Evolutionary conservation across 116 monocot species (phyloP).

Genomic region (Iris pallida): DNA sequence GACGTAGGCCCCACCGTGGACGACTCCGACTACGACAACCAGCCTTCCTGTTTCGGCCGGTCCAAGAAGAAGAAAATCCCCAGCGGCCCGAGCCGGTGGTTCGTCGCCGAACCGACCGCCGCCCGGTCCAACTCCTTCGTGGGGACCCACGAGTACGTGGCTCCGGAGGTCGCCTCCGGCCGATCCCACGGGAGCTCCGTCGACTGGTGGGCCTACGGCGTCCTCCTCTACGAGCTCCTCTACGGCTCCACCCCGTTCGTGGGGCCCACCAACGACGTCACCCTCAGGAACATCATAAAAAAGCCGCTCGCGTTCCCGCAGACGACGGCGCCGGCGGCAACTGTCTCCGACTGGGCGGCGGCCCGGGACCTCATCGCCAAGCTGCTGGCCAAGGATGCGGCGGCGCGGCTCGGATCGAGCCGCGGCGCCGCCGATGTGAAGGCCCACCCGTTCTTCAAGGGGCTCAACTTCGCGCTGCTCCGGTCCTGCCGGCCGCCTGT

Average conservation of each 20-base stretch:
- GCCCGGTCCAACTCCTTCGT: slow-evolving; percentile 76
- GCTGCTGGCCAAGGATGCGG: slow-evolving; percentile 59
- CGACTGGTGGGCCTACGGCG: slow-evolving; percentile 92
- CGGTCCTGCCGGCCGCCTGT: slow-evolving; percentile 60
- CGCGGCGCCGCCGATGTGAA: slow-evolving; percentile 74
- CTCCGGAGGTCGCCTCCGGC: slow-evolving; percentile 78
- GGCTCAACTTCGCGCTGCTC: slow-evolving; percentile 71
- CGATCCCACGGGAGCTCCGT: slow-evolving; percentile 59
- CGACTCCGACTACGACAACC: background rate
- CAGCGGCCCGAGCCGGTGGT: slow-evolving; percentile 12
- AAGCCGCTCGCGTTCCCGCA: slow-evolving; percentile 45
- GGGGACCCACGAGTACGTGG: slow-evolving; percentile 89
- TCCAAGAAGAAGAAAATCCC: background rate
- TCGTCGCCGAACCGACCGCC: slow-evolving; percentile 66
- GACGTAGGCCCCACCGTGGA: background rate
- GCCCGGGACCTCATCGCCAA: slow-evolving; percentile 45
- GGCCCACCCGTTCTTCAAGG: slow-evolving; percentile 63
- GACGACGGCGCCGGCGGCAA: slow-evolving; percentile 33
- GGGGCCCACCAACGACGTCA: slow-evolving; percentile 51
- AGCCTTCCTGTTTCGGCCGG: slow-evolving; percentile 22
- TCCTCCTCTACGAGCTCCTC: slow-evolving; percentile 77
- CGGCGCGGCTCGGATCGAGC: slow-evolving; percentile 41
- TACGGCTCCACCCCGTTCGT: slow-evolving; percentile 75
- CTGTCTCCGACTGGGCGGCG: slow-evolving; percentile 9
- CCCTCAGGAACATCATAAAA: slow-evolving; percentile 61